phyloP scores from a whole-genome alignment of 257 asterid species.

The Nicotiana noctiflora region DNA sequence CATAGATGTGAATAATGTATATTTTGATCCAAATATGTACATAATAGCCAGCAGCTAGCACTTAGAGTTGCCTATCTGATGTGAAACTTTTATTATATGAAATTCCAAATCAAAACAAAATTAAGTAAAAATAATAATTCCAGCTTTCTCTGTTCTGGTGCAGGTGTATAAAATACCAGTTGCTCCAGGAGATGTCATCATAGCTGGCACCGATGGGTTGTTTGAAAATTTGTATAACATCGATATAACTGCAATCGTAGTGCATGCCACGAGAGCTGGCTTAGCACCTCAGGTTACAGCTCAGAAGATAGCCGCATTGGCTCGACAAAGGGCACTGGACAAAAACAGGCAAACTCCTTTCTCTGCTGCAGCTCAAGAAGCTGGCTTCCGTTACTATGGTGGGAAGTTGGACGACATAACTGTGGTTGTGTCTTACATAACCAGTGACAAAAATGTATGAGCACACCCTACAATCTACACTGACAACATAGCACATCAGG shows the following conservation, averaged over 20 bases:
- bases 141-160: too few species aligned
- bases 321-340: slow-evolving; percentile 85
- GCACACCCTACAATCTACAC: slow-evolving; percentile 14
- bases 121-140: too few species aligned
- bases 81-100: too few species aligned
- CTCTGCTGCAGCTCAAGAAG: slow-evolving; percentile 94
- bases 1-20: too few species aligned
- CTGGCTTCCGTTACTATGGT: slow-evolving; percentile 86
- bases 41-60: too few species aligned
- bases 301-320: slow-evolving; percentile 85
- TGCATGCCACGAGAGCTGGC: slow-evolving; percentile 81
- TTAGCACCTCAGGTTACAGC: slow-evolving; percentile 89
- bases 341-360: slow-evolving; percentile 89
- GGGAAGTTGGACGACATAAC: slow-evolving; percentile 96
- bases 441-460: slow-evolving; percentile 58
- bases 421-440: slow-evolving; percentile 72
- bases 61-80: too few species aligned
- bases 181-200: slow-evolving; percentile 88
- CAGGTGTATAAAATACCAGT: too few species aligned
- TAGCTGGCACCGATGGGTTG: slow-evolving; percentile 98
- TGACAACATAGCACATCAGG: too few species aligned
- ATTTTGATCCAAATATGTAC: too few species aligned
- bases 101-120: too few species aligned
- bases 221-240: slow-evolving; percentile 87
- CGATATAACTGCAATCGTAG: slow-evolving; percentile 78